Evolutionary conservation across 106 monocot species (phyloP), one percentile per base, ranked within the genome.

Genomic region (Acorus gramineus): DNA sequence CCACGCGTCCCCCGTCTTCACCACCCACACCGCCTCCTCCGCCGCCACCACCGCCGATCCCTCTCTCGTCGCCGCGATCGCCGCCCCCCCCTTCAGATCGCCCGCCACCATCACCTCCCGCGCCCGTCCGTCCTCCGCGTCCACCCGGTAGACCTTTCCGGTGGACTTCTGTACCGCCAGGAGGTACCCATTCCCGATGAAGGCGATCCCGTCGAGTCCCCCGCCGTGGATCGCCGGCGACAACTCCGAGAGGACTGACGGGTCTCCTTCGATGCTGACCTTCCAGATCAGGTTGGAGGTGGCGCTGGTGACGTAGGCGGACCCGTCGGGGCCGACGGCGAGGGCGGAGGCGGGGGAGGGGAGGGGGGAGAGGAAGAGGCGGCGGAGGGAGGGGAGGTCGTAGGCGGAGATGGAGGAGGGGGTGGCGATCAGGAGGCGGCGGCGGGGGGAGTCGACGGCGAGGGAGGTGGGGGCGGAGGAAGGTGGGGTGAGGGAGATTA

Each of bases 141-240:
- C 88, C 49, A 93, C 73, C 65, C 77, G 82, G 50, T 85, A 81
- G 8, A 89, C 10, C 68, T 43, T 78, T 7, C 80, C 85, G 11
- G 58, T 66, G 54, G 46, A 48, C 44, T 49, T 43, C 65, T 80
- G 79, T 47, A 72, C 69, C 51, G 63, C 85, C 3, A 93, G 83
- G 47, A 93, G 78, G 61, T 74, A 93, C 4, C 89, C 93, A 3
- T 64, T 74, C 66, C 66, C 60, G 42, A 74, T 70, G 76, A 71
- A 70, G 6, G 72, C 82, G 45, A 78, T 55, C 13, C 75, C 80
- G 3, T 52, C 73, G n/a, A 79, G 79, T n/a, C 63, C 72, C 9
- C 55, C 66, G 50, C 44, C 76, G 6, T 52, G 44, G 7, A 46
- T 70, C 68, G 49, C 81, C 54, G 44, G 65, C 56, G 49, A 53